phyloP scores from a whole-genome alignment of 2,329 filamentous ascomycete species.

The Venturia carpophila region DNA sequence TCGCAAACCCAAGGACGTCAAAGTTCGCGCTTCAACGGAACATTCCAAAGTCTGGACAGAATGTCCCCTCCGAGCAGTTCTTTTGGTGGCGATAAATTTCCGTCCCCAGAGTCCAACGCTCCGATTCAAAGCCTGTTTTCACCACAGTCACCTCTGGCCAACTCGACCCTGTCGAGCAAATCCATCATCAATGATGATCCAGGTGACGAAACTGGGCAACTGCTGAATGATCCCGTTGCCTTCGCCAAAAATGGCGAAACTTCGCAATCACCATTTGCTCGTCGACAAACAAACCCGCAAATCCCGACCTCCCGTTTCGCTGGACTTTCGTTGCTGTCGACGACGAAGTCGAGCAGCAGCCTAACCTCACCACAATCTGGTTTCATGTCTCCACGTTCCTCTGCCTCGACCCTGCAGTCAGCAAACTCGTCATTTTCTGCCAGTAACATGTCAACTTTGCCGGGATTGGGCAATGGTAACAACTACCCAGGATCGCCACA shows the following conservation, averaged over 20 bases:
- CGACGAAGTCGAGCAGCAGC: slow-evolving; percentile 27
- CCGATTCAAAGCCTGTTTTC: slow-evolving; percentile 60
- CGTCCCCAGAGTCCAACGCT: slow-evolving; percentile 47
- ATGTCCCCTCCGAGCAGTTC: slow-evolving; percentile 53
- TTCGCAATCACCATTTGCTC: slow-evolving; percentile 42
- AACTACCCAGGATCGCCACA: slow-evolving; percentile 50
- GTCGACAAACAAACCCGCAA: slow-evolving; percentile 64
- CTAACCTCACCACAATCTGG: slow-evolving; percentile 48
- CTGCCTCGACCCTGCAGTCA: slow-evolving; percentile 42
- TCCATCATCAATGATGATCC: slow-evolving; percentile 63
- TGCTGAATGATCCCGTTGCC: slow-evolving; percentile 64
- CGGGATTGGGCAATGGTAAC: slow-evolving; percentile 43
- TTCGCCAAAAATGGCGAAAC: slow-evolving; percentile 61
- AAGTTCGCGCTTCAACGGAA: slow-evolving; percentile 52
- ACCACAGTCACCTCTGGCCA: slow-evolving; percentile 64
- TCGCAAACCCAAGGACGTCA: slow-evolving; percentile 37
- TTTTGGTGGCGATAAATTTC: slow-evolving; percentile 43
- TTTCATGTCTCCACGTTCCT: slow-evolving; percentile 41
- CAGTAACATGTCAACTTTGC: slow-evolving; percentile 28
- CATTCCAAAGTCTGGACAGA: slow-evolving; percentile 55
- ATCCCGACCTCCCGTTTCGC: slow-evolving; percentile 62
- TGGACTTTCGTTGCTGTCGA: slow-evolving; percentile 65
- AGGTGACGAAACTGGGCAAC: slow-evolving; percentile 61
- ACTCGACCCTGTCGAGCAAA: slow-evolving; percentile 60
- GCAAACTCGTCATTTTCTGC: slow-evolving; percentile 37